Evolutionary conservation across 257 asterid species (phyloP).

Genomic region (Nicotiana tomentosiformis): DNA sequence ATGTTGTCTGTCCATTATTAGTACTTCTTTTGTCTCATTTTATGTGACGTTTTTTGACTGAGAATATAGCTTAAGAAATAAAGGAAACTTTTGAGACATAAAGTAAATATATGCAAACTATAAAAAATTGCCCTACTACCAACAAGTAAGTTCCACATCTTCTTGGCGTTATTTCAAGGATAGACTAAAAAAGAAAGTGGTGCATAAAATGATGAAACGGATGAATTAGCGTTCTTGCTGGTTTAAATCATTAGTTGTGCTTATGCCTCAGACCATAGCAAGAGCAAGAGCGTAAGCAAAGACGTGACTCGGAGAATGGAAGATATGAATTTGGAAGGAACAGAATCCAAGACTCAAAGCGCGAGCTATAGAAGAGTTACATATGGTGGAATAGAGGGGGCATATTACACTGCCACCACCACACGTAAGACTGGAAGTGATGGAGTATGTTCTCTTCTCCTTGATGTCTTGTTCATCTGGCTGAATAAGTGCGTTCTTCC

Average conservation of each 20-base stretch:
- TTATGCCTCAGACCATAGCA: slow-evolving; percentile 28
- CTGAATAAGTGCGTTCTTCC: background rate
- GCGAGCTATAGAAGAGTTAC: slow-evolving; percentile 63
- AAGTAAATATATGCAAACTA: too few species aligned
- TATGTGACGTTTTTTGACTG: too few species aligned
- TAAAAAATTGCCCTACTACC: too few species aligned
- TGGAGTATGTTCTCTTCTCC: slow-evolving; percentile 46
- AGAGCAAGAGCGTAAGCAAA: slow-evolving; percentile 15
- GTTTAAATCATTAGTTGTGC: background rate
- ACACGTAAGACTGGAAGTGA: slow-evolving; percentile 47
- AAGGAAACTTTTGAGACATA: too few species aligned
- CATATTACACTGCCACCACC: slow-evolving; percentile 61
- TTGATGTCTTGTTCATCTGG: background rate
- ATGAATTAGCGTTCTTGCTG: background rate
- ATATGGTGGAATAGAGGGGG: slow-evolving; percentile 74
- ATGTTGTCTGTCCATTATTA: too few species aligned
- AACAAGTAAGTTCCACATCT: too few species aligned
- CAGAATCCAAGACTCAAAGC: slow-evolving; percentile 20
- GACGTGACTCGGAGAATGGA: slow-evolving; percentile 13
- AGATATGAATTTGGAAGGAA: slow-evolving; percentile 17
- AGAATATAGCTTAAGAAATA: too few species aligned
- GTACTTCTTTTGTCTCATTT: too few species aligned
- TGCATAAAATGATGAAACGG: too few species aligned
- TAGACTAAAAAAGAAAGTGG: too few species aligned
- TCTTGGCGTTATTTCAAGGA: too few species aligned